phyloP scores from a whole-genome alignment of 2,329 filamentous ascomycete genomes.

The Diaporthe vexans region DNA sequence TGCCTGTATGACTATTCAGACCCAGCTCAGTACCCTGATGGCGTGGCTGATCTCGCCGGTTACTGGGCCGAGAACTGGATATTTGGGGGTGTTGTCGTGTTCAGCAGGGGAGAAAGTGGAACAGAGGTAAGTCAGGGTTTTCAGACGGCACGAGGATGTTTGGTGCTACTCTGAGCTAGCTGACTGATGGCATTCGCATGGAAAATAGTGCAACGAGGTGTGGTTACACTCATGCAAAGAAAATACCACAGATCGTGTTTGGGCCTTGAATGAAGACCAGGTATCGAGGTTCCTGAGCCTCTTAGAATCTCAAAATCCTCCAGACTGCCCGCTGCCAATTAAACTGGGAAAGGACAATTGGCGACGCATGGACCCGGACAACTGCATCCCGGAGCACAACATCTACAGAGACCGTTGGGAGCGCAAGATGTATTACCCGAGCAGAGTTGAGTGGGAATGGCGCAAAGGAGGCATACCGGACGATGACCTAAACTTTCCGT shows the following conservation, averaged over 20 bases:
- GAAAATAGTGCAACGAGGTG: slow-evolving; percentile 8
- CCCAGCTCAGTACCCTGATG: neutral
- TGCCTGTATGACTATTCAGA: neutral
- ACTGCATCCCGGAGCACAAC: slow-evolving; percentile 11
- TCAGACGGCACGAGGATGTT: neutral
- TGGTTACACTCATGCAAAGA: slow-evolving; percentile 1
- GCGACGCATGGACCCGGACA: slow-evolving; percentile 9
- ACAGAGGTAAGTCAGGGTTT: neutral
- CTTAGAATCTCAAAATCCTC: neutral
- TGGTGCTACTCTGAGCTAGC: neutral
- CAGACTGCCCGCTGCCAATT: neutral
- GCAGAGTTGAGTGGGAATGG: neutral
- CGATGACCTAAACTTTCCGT: neutral
- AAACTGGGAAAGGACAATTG: neutral
- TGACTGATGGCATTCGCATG: neutral
- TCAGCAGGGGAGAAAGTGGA: slow-evolving; percentile 10
- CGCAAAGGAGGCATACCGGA: neutral
- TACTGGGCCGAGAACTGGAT: slow-evolving; percentile 30
- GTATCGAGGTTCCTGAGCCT: neutral
- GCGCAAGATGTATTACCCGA: neutral
- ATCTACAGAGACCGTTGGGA: slow-evolving; percentile 24
- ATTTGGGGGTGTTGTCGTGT: slow-evolving; percentile 13
- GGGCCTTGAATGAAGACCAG: neutral
- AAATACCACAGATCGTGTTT: neutral
- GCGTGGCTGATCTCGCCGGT: neutral